A percentile compares a stretch with the other conserved stretches of the same genome.
phyloP scores from a whole-genome alignment of 2,329 filamentous ascomycete species.

The Colletotrichum sp. region DNA sequence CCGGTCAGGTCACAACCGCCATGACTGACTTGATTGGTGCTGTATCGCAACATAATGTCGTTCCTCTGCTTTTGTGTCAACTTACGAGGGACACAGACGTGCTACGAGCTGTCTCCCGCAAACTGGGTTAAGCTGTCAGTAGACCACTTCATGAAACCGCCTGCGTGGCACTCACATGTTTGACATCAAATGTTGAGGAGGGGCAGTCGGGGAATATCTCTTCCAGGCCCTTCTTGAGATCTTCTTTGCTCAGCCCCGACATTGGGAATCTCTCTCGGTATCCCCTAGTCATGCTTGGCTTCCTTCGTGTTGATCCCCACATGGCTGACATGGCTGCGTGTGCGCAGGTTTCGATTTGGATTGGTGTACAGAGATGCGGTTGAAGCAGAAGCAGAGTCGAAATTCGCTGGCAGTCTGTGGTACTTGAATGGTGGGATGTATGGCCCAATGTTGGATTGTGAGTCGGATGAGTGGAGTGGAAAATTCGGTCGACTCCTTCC shows the following conservation, averaged over 20 bases:
- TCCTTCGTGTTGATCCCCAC: background rate
- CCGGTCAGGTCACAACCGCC: background rate
- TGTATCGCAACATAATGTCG: background rate
- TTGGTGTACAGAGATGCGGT: background rate
- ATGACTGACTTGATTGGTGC: background rate
- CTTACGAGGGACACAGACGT: background rate
- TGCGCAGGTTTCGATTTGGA: background rate
- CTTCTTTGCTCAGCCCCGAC: background rate
- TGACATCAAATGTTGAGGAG: background rate
- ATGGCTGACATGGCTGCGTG: background rate
- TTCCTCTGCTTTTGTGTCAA: background rate
- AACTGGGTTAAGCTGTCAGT: background rate
- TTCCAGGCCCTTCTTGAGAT: background rate
- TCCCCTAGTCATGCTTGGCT: background rate
- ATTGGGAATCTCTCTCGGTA: background rate
- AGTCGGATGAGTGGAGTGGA: background rate
- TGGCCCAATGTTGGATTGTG: background rate
- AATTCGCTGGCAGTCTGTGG: background rate
- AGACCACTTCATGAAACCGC: background rate
- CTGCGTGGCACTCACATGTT: background rate
- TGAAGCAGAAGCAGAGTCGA: background rate
- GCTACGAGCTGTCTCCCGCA: background rate
- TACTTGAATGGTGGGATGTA: background rate
- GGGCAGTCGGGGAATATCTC: background rate
- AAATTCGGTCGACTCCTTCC: background rate